Evolutionary conservation across 2,329 filamentous ascomycete species (phyloP).

Genomic region (Penicillium aurantiogriseum): DNA sequence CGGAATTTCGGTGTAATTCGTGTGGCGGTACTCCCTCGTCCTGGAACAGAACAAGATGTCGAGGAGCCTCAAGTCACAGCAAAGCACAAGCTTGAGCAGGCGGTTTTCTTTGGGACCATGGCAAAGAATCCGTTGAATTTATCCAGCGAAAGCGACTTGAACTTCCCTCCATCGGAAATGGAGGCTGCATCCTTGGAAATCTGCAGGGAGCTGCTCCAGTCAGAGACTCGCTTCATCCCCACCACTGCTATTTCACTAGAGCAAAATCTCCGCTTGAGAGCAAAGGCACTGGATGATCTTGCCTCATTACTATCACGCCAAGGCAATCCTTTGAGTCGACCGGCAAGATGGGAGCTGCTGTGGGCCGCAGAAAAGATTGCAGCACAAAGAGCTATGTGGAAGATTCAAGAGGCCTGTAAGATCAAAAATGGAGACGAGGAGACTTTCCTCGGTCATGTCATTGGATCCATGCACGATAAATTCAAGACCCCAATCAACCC

Average conservation of each 20-base stretch:
- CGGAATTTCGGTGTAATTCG: constrained; percentile 59
- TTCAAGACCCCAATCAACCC: constrained; percentile 67
- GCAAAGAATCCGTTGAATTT: constrained; percentile 87
- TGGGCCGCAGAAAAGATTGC: constrained; percentile 88
- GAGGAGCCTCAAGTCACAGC: constrained; percentile 62
- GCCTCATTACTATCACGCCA: constrained; percentile 68
- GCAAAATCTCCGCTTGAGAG: constrained; percentile 72
- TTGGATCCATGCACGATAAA: constrained; percentile 72
- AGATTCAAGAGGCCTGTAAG: constrained; percentile 68
- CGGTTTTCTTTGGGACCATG: constrained; percentile 84
- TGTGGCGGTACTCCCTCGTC: constrained; percentile 44
- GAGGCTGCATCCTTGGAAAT: constrained; percentile 73
- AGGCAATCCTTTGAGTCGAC: constrained; percentile 61
- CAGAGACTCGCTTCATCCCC: constrained; percentile 71
- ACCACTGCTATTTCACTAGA: constrained; percentile 73
- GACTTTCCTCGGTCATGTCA: constrained; percentile 69
- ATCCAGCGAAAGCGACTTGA: constrained; percentile 62
- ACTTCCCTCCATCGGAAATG: constrained; percentile 69
- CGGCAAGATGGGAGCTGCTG: constrained; percentile 75
- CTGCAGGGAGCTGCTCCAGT: constrained; percentile 78
- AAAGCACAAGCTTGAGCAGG: constrained; percentile 88
- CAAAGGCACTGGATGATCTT: constrained; percentile 71
- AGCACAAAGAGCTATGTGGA: constrained; percentile 77
- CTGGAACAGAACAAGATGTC: constrained; percentile 47
- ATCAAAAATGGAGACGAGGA: constrained; percentile 61